Evolutionary conservation across 202 grass and related monocot genomes (phyloP), one percentile per base, ranked within the genome.

Genomic region (Miscanthus sacchariflorus): DNA sequence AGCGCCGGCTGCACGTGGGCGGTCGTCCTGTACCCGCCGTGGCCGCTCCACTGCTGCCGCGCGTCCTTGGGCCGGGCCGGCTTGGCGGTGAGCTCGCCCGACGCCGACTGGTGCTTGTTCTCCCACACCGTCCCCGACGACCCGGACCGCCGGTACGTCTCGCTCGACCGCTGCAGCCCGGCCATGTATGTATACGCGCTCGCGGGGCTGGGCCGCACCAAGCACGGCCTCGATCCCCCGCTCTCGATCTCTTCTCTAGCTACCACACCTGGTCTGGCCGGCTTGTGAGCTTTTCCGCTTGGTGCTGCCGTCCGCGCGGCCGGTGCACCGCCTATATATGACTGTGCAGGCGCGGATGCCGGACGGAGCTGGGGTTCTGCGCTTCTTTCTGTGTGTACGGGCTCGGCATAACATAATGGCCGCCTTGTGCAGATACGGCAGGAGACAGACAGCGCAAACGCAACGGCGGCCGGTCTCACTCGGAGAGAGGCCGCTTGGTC

Each of bases 121-220:
- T 96, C 92, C 94, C 94, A 96, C 86, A 96, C 90, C 79, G 87
- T 46, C 8, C 94, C 94, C 50, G 94, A 96, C 38, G 92, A 96
- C 39, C 94, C 94, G 10, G 92, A 94, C 88, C 94, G 91, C 88
- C 94, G 90, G 87, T 92, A 96, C 80, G 94, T 96, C 84, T 91
- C 92, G 83, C 84, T 94, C 13, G 94, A 96, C 7, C 94, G 86
- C 88, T 94, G 94, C 85, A 96, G 79, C 44, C 83, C 92, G 28
- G 88, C 94, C 94, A 96, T 96, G 44, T 30, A 2, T 52, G 1
- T 52, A 52, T 5, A 4, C 46, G 50, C 52, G 17, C 35, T 5
- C 15, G 50, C 18, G 24, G 15, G 35, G 12, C 56, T 5, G 19
- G 33, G 9, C 15, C 21, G 15, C 49, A 61, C 76, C 65, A 1